phyloP scores from a whole-genome alignment of 345 rosid genomes.

The Microcos paniculata region DNA sequence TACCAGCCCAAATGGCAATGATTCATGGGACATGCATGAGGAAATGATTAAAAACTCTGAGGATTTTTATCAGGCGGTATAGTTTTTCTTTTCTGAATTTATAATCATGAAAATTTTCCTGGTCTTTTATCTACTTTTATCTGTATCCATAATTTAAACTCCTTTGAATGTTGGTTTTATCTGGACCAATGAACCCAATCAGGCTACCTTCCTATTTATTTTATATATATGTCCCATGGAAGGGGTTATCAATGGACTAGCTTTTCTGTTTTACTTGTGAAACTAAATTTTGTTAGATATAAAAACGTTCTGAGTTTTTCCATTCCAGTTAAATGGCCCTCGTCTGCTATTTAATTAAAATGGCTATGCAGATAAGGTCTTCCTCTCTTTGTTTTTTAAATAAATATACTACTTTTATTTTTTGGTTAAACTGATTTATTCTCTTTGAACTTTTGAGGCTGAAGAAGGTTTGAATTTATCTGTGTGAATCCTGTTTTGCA shows the following conservation, averaged over 20 bases:
- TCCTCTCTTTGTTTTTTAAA: too few relatives aligned
- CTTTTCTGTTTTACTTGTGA: background rate
- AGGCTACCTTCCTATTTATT: background rate
- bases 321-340: too few relatives aligned
- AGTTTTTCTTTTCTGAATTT: background rate
- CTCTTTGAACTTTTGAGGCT: background rate
- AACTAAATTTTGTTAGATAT: too few relatives aligned
- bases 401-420: too few relatives aligned
- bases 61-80: conserved; percentile 79
- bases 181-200: background rate
- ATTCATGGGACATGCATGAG: conserved; percentile 90
- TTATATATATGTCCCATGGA: background rate
- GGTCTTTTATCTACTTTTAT: background rate
- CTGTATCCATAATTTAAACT: background rate
- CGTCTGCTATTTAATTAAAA: too few relatives aligned
- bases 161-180: background rate
- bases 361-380: too few relatives aligned
- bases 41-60: conserved; percentile 93
- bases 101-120: background rate
- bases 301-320: too few relatives aligned
- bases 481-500: conserved; percentile 31
- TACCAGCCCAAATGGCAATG: conserved; percentile 79
- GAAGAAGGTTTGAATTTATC: background rate
- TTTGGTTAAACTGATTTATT: background rate
- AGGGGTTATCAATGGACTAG: background rate